These are phyloP conservation scores for Akanthomyces lecanii DNA, from an alignment of 2,329 filamentous ascomycete genomes.

Conservation along the genomic window DNA sequence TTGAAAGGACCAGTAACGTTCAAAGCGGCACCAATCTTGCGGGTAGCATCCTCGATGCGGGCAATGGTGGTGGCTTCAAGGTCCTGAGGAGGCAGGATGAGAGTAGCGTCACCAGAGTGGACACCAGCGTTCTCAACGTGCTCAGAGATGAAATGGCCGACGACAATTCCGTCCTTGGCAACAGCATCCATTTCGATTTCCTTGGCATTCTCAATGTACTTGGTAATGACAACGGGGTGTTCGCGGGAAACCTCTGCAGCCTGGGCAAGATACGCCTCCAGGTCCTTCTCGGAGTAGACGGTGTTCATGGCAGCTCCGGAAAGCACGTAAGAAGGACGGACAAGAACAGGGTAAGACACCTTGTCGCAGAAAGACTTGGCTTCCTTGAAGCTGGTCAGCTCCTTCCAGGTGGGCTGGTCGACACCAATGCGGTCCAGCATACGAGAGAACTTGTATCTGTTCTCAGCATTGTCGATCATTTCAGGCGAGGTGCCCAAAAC, in stretches of 20 bases:
- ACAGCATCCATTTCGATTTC: slow-evolving; percentile 99
- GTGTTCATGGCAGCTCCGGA: slow-evolving; percentile 99
- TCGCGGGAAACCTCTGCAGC: slow-evolving; percentile 91
- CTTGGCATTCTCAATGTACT: slow-evolving; percentile 99
- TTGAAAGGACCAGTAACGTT: slow-evolving; percentile 98
- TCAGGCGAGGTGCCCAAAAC: slow-evolving; percentile 94
- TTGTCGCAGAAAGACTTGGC: slow-evolving; percentile 81
- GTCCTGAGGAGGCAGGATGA: slow-evolving; percentile 93
- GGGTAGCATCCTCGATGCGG: slow-evolving; percentile 89
- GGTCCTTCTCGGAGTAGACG: slow-evolving; percentile 90
- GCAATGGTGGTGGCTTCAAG: slow-evolving; percentile 81
- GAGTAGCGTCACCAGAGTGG: slow-evolving; percentile 93
- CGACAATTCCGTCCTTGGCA: slow-evolving; percentile 79
- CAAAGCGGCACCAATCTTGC: slow-evolving; percentile 88
- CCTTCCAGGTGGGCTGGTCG: slow-evolving; percentile 97
- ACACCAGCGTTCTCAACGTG: slow-evolving; percentile 98
- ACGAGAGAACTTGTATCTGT: slow-evolving; percentile 96
- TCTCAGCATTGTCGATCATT: slow-evolving; percentile 98
- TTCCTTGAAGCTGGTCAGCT: slow-evolving; percentile 90
- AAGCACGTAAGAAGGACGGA: slow-evolving; percentile 92
- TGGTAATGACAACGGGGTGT: slow-evolving; percentile 96
- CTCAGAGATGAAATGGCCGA: slow-evolving; percentile 96
- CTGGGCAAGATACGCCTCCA: slow-evolving; percentile 83
- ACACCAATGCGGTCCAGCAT: slow-evolving; percentile 94
- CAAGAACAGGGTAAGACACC: slow-evolving; percentile 89